phyloP scores from a whole-genome alignment of 2,329 filamentous ascomycete genomes.

The Neonectria punicea region DNA sequence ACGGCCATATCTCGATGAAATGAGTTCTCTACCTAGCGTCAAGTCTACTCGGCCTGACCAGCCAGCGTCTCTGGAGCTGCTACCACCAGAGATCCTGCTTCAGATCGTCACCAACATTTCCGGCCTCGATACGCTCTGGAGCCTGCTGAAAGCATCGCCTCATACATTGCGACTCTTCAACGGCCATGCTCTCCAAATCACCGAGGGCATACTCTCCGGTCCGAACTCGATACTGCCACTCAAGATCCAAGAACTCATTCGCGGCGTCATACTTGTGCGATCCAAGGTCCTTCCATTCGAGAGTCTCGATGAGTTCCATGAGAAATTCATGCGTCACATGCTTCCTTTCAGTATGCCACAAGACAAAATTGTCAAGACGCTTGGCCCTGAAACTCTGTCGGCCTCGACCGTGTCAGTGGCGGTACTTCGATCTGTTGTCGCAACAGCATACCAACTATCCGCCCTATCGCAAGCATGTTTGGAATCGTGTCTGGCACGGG shows the following conservation, averaged over 20 bases:
- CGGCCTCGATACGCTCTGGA: constrained; percentile 29
- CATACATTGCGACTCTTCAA: constrained; percentile 24
- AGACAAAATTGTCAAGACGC: background rate
- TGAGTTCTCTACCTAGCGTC: background rate
- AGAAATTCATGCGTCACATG: background rate
- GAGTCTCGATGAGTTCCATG: constrained; percentile 7
- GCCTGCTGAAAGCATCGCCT: constrained; percentile 26
- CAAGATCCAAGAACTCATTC: constrained; percentile 8
- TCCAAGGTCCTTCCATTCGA: constrained; percentile 21
- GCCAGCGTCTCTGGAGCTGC: constrained; percentile 17
- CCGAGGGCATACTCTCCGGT: constrained; percentile 21
- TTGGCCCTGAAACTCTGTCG: constrained; percentile 10
- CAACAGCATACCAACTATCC: constrained; percentile 33
- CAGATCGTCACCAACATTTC: constrained; percentile 22
- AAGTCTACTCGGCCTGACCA: background rate
- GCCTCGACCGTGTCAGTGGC: background rate
- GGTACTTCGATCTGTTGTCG: constrained; percentile 28
- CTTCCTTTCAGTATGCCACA: background rate
- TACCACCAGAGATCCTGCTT: constrained; percentile 25
- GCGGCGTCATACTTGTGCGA: constrained; percentile 22
- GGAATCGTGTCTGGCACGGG: constrained; percentile 26
- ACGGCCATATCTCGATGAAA: background rate
- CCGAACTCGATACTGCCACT: constrained; percentile 20
- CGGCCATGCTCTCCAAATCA: constrained; percentile 10
- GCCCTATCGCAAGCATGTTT: constrained; percentile 34